phyloP scores from a whole-genome alignment of 2,329 filamentous ascomycete species.

The Ophiostoma sp. region DNA sequence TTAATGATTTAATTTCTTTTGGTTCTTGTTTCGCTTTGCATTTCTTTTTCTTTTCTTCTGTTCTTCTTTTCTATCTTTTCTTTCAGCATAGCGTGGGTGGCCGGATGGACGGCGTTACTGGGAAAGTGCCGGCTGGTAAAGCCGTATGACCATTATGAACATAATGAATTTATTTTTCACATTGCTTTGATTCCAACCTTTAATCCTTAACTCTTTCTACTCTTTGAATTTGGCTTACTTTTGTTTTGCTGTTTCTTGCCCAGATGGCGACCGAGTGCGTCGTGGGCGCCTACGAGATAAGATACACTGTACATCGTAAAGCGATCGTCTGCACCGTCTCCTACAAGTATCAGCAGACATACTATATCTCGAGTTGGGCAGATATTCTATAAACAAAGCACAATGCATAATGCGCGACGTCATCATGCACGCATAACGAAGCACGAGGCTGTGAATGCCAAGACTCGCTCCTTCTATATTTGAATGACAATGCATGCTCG shows the following conservation, averaged over 20 bases:
- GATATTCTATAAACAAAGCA: not conserved
- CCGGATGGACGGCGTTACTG: not conserved
- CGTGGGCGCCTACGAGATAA: too few relatives aligned
- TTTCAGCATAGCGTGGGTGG: not conserved
- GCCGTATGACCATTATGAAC: not conserved
- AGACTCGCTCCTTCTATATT: slow-evolving; percentile 15
- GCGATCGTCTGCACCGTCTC: too few relatives aligned
- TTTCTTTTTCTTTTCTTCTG: not conserved
- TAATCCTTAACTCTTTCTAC: too few relatives aligned
- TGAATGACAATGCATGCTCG: not conserved
- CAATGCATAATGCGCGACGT: not conserved
- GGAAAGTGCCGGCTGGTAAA: not conserved
- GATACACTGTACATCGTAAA: too few relatives aligned
- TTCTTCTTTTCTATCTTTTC: not conserved
- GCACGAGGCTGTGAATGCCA: slow-evolving; percentile 21
- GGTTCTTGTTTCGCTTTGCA: not conserved
- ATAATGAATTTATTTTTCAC: not conserved
- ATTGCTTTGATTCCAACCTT: not conserved
- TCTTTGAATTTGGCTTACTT: too few relatives aligned
- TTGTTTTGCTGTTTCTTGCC: too few relatives aligned
- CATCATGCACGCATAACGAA: not conserved
- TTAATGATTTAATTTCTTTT: not conserved
- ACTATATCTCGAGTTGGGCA: not conserved
- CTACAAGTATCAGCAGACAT: too few relatives aligned
- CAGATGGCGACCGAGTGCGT: too few relatives aligned